phyloP scores from a whole-genome alignment of 805 yeast genomes.

The Cyberlindnera amylophila region DNA sequence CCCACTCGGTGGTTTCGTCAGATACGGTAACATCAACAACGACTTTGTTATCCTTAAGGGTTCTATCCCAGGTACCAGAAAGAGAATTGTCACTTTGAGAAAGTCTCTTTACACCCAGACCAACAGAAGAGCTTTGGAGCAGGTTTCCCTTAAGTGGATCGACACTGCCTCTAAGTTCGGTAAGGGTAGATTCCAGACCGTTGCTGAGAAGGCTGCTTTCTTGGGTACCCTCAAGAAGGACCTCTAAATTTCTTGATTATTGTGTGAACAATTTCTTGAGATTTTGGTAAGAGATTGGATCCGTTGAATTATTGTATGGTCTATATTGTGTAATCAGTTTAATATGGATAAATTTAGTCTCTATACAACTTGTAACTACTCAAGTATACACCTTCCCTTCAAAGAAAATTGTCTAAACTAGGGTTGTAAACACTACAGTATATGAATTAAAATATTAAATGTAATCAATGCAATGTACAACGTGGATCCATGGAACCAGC shows the following conservation, averaged over 20 bases:
- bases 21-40: slow-evolving; percentile 97
- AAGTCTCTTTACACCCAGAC: slow-evolving; percentile 97
- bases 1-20: slow-evolving; percentile 99
- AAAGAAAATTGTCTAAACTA: too few relatives aligned
- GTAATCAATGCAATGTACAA: too few relatives aligned
- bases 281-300: slow-evolving; percentile 5
- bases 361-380: too few relatives aligned
- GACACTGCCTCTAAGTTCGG: slow-evolving; percentile 99
- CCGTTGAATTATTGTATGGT: slow-evolving; percentile 7
- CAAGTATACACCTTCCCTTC: too few relatives aligned
- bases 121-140: slow-evolving; percentile 95
- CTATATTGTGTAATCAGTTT: slow-evolving; percentile 1
- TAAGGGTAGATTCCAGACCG: slow-evolving; percentile 99
- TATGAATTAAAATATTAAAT: too few relatives aligned
- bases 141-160: slow-evolving; percentile 98
- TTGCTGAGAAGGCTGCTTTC: slow-evolving; percentile 99
- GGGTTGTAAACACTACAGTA: too few relatives aligned
- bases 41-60: slow-evolving; percentile 98
- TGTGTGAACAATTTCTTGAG: too few relatives aligned
- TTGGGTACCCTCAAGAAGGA: slow-evolving; percentile 99
- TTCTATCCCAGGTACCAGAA: slow-evolving; percentile 99
- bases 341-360: slow-evolving; percentile 3
- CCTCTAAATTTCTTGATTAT: slow-evolving; percentile 44
- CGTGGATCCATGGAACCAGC: too few relatives aligned
- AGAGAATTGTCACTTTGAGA: slow-evolving; percentile 99